Evolutionary conservation across 2,329 filamentous ascomycete species (phyloP).

Genomic region (Aspergillus nomiae): DNA sequence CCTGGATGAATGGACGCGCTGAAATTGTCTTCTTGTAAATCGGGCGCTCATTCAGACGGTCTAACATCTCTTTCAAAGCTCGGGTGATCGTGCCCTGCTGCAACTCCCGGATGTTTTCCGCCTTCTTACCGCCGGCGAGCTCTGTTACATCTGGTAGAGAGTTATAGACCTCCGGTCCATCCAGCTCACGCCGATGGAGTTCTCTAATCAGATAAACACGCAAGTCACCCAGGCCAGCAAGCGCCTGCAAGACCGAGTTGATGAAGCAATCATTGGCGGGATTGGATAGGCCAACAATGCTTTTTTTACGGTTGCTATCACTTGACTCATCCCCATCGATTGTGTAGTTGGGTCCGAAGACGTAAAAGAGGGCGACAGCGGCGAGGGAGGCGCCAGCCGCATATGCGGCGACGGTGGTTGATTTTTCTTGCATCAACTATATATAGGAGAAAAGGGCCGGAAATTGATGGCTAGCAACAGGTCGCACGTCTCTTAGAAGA

Average conservation of each 20-base stretch:
- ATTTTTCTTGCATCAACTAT: constrained; percentile 73
- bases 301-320: constrained; percentile 70
- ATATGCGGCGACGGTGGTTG: constrained; percentile 83
- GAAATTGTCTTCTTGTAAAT: constrained; percentile 93
- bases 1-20: constrained; percentile 78
- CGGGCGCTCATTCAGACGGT: constrained; percentile 88
- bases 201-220: constrained; percentile 91
- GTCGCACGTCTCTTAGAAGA: neutral
- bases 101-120: constrained; percentile 59
- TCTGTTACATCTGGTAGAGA: constrained; percentile 54
- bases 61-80: constrained; percentile 88
- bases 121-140: constrained; percentile 38
- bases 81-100: constrained; percentile 82
- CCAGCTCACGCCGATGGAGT: constrained; percentile 78
- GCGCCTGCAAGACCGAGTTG: constrained; percentile 91
- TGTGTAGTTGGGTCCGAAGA: constrained; percentile 96
- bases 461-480: neutral
- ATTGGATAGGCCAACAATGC: constrained; percentile 85
- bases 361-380: constrained; percentile 92
- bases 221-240: constrained; percentile 86
- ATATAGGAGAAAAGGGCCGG: neutral
- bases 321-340: constrained; percentile 75
- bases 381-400: constrained; percentile 94
- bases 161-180: constrained; percentile 74
- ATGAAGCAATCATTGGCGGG: constrained; percentile 96